Conservation (phyloP, 176 grass and related monocot genomes). For the Stipa capillata region DNA sequence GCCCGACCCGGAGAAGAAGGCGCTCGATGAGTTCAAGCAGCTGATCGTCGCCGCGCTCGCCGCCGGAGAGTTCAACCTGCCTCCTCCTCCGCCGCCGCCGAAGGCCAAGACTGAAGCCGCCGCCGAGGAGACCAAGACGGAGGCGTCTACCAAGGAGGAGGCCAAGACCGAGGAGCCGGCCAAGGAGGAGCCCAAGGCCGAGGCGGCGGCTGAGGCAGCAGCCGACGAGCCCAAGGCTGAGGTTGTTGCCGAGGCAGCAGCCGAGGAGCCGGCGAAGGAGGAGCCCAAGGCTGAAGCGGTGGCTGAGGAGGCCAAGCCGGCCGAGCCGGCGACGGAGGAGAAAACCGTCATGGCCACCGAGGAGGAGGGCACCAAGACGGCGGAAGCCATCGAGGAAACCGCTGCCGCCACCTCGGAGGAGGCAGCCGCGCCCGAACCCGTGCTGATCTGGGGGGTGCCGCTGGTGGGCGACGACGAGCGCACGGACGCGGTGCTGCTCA, state of each 20-base stretch:
- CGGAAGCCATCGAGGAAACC: constrained; percentile 55
- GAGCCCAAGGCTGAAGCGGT: background rate
- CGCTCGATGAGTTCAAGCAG: constrained; percentile 84
- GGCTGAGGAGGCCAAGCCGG: constrained; percentile 21
- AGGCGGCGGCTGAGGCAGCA: constrained; percentile 5
- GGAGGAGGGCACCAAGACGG: constrained; percentile 56
- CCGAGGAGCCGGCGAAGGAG: background rate
- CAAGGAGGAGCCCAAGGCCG: background rate
- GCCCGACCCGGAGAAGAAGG: constrained; percentile 74
- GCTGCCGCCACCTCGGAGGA: constrained; percentile 15
- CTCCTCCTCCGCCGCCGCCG: constrained; percentile 38
- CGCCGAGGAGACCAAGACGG: constrained; percentile 27
- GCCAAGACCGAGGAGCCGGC: constrained; percentile 19
- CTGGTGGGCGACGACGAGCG: constrained; percentile 80
- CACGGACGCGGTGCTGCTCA: constrained; percentile 77
- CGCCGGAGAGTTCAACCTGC: constrained; percentile 71
- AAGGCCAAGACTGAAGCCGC: constrained; percentile 43
- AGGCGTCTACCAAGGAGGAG: constrained; percentile 25
- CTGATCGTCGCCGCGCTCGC: constrained; percentile 60
- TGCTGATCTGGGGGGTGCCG: constrained; percentile 83
- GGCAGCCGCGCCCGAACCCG: constrained; percentile 22
- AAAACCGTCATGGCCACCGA: constrained; percentile 48
- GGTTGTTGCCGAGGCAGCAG: too few relatives aligned
- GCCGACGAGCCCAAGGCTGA: constrained; percentile 32
- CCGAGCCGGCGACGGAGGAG: constrained; percentile 32